Conservation (phyloP, 2,329 filamentous ascomycete genomes). For the Cordyceps cateniannulata region DNA sequence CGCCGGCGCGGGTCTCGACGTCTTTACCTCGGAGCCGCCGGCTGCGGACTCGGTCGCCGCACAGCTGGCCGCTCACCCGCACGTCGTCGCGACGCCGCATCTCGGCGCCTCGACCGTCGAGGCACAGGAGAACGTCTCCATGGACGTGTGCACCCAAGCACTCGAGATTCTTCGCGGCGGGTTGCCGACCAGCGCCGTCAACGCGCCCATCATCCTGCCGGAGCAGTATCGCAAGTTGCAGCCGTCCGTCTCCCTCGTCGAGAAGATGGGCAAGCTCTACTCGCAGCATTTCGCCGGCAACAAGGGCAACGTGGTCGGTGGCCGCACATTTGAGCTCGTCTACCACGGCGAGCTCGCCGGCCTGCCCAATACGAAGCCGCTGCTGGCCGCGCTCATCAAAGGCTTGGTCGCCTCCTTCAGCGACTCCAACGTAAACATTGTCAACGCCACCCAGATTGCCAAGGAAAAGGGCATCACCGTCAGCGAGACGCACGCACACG, state of each 20-base stretch:
- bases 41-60: slow-evolving; percentile 47
- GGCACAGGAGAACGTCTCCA: slow-evolving; percentile 76
- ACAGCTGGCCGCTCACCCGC: slow-evolving; percentile 59
- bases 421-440: slow-evolving; percentile 69
- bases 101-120: slow-evolving; percentile 74
- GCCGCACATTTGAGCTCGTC: slow-evolving; percentile 66
- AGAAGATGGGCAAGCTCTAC: slow-evolving; percentile 73
- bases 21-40: slow-evolving; percentile 71
- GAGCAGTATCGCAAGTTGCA: slow-evolving; percentile 74
- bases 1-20: slow-evolving; percentile 71
- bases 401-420: slow-evolving; percentile 66
- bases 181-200: slow-evolving; percentile 69
- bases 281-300: slow-evolving; percentile 62
- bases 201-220: slow-evolving; percentile 73
- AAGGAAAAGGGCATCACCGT: slow-evolving; percentile 72
- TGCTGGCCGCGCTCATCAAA: slow-evolving; percentile 74
- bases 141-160: slow-evolving; percentile 78
- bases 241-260: slow-evolving; percentile 68
- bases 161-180: slow-evolving; percentile 66
- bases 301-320: slow-evolving; percentile 42
- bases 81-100: slow-evolving; percentile 72
- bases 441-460: slow-evolving; percentile 71
- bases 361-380: slow-evolving; percentile 67
- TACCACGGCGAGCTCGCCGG: slow-evolving; percentile 70
- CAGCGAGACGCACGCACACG: slow-evolving; percentile 63